phyloP scores from a whole-genome alignment of 495 filamentous ascomycete species.

The Glonium stellatum region DNA sequence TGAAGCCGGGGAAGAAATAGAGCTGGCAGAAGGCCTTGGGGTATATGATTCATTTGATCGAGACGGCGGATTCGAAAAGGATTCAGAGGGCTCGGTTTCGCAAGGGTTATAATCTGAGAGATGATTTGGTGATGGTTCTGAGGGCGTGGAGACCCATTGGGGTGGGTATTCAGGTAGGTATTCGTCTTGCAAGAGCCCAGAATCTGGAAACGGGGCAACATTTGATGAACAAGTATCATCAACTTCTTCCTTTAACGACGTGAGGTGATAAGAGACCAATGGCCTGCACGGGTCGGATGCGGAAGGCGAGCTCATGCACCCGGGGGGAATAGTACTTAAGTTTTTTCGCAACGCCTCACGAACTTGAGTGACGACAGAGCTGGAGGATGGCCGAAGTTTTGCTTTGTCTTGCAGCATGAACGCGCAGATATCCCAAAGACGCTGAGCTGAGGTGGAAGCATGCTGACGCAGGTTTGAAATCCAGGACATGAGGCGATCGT shows the following conservation, averaged over 20 bases:
- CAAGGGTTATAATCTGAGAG: neutral
- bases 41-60: too few species aligned
- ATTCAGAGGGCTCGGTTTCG: neutral
- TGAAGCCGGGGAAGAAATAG: too few species aligned
- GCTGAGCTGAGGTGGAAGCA: constrained; percentile 1
- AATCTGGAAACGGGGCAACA: neutral
- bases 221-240: neutral
- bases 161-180: neutral
- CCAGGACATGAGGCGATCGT: constrained; percentile 8
- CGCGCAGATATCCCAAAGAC: constrained; percentile 14
- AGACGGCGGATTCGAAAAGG: too few species aligned
- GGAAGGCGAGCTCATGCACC: neutral
- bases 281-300: neutral
- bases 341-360: constrained; percentile 3
- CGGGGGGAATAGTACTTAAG: neutral
- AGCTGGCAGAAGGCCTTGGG: too few species aligned
- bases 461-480: constrained; percentile 1
- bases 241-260: neutral
- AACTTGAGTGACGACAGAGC: constrained; percentile 3
- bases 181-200: neutral
- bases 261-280: neutral
- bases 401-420: constrained; percentile 11
- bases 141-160: neutral
- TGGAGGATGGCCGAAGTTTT: constrained; percentile 12
- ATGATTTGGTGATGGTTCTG: neutral